phyloP scores from a whole-genome alignment of 148 eudicot species.

The Persicaria tinctoria region DNA sequence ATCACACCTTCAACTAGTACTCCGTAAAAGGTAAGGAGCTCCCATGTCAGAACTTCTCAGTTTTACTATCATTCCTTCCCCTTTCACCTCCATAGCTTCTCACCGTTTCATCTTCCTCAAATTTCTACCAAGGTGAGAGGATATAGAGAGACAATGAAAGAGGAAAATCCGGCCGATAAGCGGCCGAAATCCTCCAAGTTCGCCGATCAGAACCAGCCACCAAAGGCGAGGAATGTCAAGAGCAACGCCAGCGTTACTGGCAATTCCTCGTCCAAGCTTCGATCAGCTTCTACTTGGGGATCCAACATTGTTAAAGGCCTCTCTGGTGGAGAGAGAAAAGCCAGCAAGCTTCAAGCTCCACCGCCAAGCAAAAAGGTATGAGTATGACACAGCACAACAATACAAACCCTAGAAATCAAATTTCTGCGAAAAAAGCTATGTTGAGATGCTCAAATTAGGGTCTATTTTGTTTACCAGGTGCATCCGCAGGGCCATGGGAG shows the following conservation, averaged over 20 bases:
- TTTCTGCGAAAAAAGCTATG: background rate
- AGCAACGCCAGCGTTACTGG: background rate
- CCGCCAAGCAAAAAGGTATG: slow-evolving; percentile 11
- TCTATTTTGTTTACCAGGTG: slow-evolving; percentile 21
- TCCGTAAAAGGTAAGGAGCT: background rate
- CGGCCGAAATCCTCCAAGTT: slow-evolving; percentile 34
- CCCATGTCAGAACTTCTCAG: slow-evolving; percentile 6
- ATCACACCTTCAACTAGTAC: background rate
- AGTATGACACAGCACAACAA: background rate
- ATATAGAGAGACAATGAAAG: slow-evolving; percentile 29
- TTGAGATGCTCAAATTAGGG: background rate
- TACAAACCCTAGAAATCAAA: background rate
- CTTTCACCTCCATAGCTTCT: background rate
- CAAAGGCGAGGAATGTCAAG: slow-evolving; percentile 30
- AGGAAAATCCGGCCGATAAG: slow-evolving; percentile 30
- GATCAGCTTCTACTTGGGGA: slow-evolving; percentile 49
- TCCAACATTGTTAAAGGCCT: slow-evolving; percentile 60
- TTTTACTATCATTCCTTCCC: background rate
- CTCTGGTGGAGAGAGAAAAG: slow-evolving; percentile 20
- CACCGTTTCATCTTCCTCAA: background rate
- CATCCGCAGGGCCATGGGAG: slow-evolving; percentile 37
- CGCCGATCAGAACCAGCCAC: slow-evolving; percentile 55
- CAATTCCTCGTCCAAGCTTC: slow-evolving; percentile 32
- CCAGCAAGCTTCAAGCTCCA: slow-evolving; percentile 5
- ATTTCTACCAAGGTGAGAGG: background rate